Percentiles rank a stretch among this genome's conserved stretches.
phyloP scores from a whole-genome alignment of 768 basidiomycete species.

The Podaxis rugospora region DNA sequence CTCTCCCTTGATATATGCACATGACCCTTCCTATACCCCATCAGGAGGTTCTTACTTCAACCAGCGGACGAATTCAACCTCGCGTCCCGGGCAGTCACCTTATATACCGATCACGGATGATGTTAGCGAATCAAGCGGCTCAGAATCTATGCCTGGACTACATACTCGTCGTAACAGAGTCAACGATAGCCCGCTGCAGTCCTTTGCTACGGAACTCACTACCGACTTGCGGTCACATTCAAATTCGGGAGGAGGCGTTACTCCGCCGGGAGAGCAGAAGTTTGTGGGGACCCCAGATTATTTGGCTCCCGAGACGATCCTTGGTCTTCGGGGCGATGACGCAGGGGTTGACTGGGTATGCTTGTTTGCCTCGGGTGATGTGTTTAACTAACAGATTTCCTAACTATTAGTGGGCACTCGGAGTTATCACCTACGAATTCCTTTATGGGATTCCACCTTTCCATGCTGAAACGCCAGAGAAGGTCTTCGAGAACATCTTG shows the following conservation, averaged over 20 bases:
- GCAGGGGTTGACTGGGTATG: slow-evolving; percentile 95
- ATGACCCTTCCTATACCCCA: slow-evolving; percentile 33
- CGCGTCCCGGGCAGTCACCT: slow-evolving; percentile 61
- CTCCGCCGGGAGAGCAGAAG: slow-evolving; percentile 83
- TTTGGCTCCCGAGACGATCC: slow-evolving; percentile 91
- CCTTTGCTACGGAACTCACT: slow-evolving; percentile 81
- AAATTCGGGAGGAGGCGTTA: slow-evolving; percentile 51
- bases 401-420: slow-evolving; percentile 85
- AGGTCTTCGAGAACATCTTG: slow-evolving; percentile 97
- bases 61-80: slow-evolving; percentile 56
- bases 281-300: slow-evolving; percentile 99
- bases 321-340: slow-evolving; percentile 93
- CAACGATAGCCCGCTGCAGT: slow-evolving; percentile 78
- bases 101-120: slow-evolving; percentile 75
- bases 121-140: slow-evolving; percentile 80
- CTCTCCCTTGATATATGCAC: slow-evolving; percentile 59
- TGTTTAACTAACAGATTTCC: slow-evolving; percentile 14
- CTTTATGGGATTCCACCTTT: slow-evolving; percentile 96
- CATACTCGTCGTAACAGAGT: slow-evolving; percentile 45
- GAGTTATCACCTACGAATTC: slow-evolving; percentile 98
- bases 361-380: slow-evolving; percentile 13
- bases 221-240: slow-evolving; percentile 81
- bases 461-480: slow-evolving; percentile 95
- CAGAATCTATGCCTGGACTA: slow-evolving; percentile 64
- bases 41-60: slow-evolving; percentile 77